These are phyloP conservation scores for Cercophora sp. DNA, from an alignment of 495 filamentous ascomycete species.

Conservation along the genomic window DNA sequence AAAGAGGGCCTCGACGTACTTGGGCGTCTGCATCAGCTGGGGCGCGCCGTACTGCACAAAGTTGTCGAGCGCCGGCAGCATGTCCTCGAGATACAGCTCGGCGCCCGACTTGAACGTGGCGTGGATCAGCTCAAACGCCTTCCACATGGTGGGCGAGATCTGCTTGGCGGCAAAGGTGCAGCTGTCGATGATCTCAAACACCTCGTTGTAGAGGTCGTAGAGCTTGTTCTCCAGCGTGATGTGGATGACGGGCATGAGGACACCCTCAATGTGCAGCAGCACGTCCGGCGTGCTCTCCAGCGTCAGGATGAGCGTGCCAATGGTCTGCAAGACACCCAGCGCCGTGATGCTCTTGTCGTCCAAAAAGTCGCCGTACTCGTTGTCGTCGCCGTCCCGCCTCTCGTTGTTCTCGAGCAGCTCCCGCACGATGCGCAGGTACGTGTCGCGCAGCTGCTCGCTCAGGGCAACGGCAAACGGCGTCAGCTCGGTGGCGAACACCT, in stretches of 20 bases:
- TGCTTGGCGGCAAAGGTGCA: constrained; percentile 97
- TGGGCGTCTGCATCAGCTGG: constrained; percentile 74
- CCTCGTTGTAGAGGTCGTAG: constrained; percentile 93
- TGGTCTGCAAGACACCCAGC: constrained; percentile 93
- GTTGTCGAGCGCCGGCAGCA: constrained; percentile 96
- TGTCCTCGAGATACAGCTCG: constrained; percentile 96
- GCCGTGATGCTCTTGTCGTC: constrained; percentile 99
- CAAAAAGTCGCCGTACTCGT: constrained; percentile 79
- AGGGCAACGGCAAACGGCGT: constrained; percentile 98
- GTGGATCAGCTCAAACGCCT: constrained; percentile 94
- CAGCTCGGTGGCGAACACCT: constrained; percentile 92
- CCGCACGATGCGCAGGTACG: constrained; percentile 88
- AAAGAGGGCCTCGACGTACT: constrained; percentile 80
- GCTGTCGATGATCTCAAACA: constrained; percentile 98
- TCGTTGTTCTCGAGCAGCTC: constrained; percentile 83
- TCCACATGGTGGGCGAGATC: constrained; percentile 96
- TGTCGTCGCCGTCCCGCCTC: constrained; percentile 68
- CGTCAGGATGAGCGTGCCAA: constrained; percentile 93
- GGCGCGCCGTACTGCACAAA: constrained; percentile 87
- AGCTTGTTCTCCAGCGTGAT: constrained; percentile 97
- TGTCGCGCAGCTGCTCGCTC: constrained; percentile 93
- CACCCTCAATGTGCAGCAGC: constrained; percentile 85
- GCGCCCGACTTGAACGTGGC: constrained; percentile 94
- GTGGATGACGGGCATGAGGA: constrained; percentile 93
- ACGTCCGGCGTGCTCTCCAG: constrained; percentile 96